These are phyloP conservation scores for Wickerhamiella dianesei DNA, from an alignment of 805 yeast species.

Conservation along the genomic window DNA sequence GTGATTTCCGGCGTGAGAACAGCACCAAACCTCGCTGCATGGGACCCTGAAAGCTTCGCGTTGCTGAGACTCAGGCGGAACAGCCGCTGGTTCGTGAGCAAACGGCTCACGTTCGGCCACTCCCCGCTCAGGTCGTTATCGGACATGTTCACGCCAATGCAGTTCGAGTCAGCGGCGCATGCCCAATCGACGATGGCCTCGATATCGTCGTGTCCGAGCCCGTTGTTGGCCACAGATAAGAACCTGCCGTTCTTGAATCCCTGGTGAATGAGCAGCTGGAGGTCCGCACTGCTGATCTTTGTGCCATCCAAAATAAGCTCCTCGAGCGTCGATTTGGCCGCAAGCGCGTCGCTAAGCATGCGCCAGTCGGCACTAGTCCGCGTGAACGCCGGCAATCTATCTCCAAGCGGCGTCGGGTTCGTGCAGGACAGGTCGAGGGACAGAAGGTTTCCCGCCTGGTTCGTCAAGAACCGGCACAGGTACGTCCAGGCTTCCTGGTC, in stretches of 20 bases:
- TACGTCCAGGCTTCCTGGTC: conserved; percentile 63
- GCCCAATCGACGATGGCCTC: conserved; percentile 48
- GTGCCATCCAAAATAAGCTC: conserved; percentile 72
- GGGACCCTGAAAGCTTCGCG: conserved; percentile 11
- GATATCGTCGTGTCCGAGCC: conserved; percentile 46
- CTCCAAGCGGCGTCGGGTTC: conserved; percentile 14
- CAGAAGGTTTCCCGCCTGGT: conserved; percentile 32
- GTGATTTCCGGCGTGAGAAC: conserved; percentile 35
- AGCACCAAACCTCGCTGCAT: conserved; percentile 6
- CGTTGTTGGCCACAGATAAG: conserved; percentile 68
- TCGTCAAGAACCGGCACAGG: conserved; percentile 58
- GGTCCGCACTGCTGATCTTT: conserved; percentile 37
- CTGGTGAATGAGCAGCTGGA: conserved; percentile 41
- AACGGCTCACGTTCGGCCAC: conserved; percentile 16
- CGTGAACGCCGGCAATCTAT: conserved; percentile 22
- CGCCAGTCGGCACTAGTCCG: conserved; percentile 78
- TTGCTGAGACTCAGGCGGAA: conserved; percentile 44
- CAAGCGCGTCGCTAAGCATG: conserved; percentile 53
- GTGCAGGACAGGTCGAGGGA: conserved; percentile 22
- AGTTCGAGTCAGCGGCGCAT: conserved; percentile 27
- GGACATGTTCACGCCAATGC: conserved; percentile 69
- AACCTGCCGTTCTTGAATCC: conserved; percentile 48
- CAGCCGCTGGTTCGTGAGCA: conserved; percentile 29
- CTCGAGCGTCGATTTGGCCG: conserved; percentile 59
- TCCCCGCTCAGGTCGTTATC: conserved; percentile 46